A percentile compares a stretch with the other conserved stretches of the same genome.
These are phyloP conservation scores for Aspergillus cristatus DNA, from an alignment of 495 filamentous ascomycete genomes.

Conservation along the genomic window DNA sequence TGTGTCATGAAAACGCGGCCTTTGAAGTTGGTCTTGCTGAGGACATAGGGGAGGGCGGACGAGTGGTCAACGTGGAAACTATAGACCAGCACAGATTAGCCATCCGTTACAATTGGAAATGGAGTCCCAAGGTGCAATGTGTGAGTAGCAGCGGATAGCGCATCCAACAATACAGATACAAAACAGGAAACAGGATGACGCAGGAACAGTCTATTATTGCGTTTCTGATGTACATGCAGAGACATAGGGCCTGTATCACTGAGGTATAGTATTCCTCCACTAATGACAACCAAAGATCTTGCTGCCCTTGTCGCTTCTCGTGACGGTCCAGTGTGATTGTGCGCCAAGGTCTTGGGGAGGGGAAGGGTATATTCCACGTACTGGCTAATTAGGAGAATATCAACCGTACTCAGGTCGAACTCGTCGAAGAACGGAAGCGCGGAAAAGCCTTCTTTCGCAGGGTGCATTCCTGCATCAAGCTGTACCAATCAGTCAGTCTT, in stretches of 20 bases:
- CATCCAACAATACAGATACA: conserved; percentile 17
- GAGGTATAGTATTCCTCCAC: conserved; percentile 3
- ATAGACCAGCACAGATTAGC: conserved; percentile 17
- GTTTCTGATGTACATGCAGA: conserved; percentile 25
- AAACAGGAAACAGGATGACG: conserved; percentile 9
- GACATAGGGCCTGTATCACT: conserved; percentile 6
- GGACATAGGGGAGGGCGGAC: conserved; percentile 88
- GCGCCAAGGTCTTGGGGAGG: conserved; percentile 5
- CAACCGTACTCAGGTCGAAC: conserved; percentile 93
- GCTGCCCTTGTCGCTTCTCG: conserved; percentile 2
- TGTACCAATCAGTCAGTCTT: conserved; percentile 25
- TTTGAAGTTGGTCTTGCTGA: conserved; percentile 95
- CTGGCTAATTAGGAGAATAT: conserved; percentile 96
- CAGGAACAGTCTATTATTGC: conserved; percentile 21
- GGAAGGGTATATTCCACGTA: conserved; percentile 44
- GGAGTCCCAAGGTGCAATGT: not conserved
- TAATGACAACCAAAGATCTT: not conserved
- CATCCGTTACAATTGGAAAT: conserved; percentile 2
- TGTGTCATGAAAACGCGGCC: conserved; percentile 98
- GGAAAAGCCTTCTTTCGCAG: conserved; percentile 91
- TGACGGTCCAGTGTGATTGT: conserved; percentile 4
- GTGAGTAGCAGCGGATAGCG: not conserved
- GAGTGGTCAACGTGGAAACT: conserved; percentile 99
- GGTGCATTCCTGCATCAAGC: conserved; percentile 95
- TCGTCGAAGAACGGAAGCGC: conserved; percentile 96